A percentile compares a stretch with the other conserved stretches of the same genome.
These are phyloP conservation scores for Globisporangium viniferum DNA, from an alignment of 352 stramenopile species.

Conservation along the genomic window DNA sequence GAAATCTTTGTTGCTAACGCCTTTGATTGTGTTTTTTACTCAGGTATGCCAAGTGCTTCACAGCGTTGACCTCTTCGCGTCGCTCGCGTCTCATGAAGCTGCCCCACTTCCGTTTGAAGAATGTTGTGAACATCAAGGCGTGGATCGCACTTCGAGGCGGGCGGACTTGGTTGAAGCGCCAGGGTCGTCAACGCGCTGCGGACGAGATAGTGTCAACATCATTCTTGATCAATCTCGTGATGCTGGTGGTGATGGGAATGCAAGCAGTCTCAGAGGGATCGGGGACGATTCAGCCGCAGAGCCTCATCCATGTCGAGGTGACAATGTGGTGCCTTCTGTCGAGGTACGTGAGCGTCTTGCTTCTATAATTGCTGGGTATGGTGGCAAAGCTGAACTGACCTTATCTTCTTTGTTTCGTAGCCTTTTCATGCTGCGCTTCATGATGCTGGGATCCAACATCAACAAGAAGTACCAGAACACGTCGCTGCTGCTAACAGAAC, in stretches of 20 bases:
- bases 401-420: slow-evolving; percentile 26
- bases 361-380: slow-evolving; percentile 7
- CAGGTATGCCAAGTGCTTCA: slow-evolving; percentile 89
- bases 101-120: slow-evolving; percentile 89
- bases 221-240: slow-evolving; percentile 85
- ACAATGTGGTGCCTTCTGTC: slow-evolving; percentile 85
- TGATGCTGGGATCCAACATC: slow-evolving; percentile 89
- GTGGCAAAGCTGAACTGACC: background rate
- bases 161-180: slow-evolving; percentile 86
- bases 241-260: slow-evolving; percentile 84
- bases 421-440: slow-evolving; percentile 89
- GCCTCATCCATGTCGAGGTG: slow-evolving; percentile 81
- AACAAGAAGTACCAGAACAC: slow-evolving; percentile 92
- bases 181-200: slow-evolving; percentile 77
- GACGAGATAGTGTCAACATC: slow-evolving; percentile 89
- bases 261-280: slow-evolving; percentile 70
- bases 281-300: slow-evolving; percentile 47
- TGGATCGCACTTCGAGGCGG: slow-evolving; percentile 87
- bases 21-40: background rate
- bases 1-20: background rate
- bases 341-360: slow-evolving; percentile 33
- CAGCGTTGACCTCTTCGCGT: slow-evolving; percentile 80
- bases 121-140: slow-evolving; percentile 89
- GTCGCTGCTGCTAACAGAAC: slow-evolving; percentile 87
- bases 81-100: slow-evolving; percentile 80